Conservation (phyloP, 208 protist genomes). For the Tetramitus jugosus region DNA sequence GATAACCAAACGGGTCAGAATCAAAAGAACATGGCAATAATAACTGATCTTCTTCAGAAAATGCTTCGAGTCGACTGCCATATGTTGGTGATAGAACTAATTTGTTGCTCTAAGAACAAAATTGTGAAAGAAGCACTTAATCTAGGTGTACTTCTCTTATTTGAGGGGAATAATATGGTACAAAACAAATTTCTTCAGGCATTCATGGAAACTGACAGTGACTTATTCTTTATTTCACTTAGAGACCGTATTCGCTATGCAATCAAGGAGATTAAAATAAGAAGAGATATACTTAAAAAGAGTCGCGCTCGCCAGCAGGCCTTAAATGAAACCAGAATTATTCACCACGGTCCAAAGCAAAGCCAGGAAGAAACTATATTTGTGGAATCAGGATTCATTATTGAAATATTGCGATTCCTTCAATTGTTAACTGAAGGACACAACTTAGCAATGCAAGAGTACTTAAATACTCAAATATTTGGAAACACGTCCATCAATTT, state of each 20-base stretch:
- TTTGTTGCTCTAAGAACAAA: not conserved
- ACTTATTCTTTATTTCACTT: not conserved
- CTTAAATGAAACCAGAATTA: not conserved
- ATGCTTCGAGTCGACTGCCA: no score
- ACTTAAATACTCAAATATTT: slow-evolving; percentile 64
- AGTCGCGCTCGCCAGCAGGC: not conserved
- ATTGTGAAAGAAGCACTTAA: not conserved
- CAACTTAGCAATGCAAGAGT: slow-evolving; percentile 69
- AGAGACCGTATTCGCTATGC: not conserved
- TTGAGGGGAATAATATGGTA: not conserved
- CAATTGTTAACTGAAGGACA: slow-evolving; percentile 85
- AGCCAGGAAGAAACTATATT: not conserved
- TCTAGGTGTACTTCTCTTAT: not conserved
- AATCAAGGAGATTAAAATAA: slow-evolving; percentile 4
- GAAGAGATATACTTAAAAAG: not conserved
- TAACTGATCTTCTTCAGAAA: no score
- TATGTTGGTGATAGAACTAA: not conserved
- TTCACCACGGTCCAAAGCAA: not conserved
- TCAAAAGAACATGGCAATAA: no score
- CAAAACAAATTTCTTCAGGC: not conserved
- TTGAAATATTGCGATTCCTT: slow-evolving; percentile 63
- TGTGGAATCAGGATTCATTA: slow-evolving; percentile 24
- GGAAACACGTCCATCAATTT: slow-evolving; percentile 69
- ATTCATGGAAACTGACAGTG: not conserved
- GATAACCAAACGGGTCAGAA: no score